Evolutionary conservation across 345 rosid genomes (phyloP).

Genomic region (Dipteronia sinensis): DNA sequence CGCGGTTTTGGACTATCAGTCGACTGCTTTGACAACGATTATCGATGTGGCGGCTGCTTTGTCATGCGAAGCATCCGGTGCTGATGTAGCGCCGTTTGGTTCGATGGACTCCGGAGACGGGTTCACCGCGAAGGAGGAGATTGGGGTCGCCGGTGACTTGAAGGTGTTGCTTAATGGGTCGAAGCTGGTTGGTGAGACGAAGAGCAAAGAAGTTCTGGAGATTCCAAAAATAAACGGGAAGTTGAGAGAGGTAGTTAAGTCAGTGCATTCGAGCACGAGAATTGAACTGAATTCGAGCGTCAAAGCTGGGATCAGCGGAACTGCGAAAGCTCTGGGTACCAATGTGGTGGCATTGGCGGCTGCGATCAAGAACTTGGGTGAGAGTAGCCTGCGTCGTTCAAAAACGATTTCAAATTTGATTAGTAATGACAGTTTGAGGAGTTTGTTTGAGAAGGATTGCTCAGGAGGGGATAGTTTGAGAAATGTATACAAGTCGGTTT

Average conservation of each 20-base stretch:
- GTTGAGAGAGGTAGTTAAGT: slow-evolving; percentile 59
- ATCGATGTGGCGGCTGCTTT: slow-evolving; percentile 66
- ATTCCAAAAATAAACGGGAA: slow-evolving; percentile 60
- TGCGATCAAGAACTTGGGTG: slow-evolving; percentile 50
- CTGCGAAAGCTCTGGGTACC: slow-evolving; percentile 30
- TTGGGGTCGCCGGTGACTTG: slow-evolving; percentile 70
- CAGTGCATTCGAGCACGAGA: slow-evolving; percentile 54
- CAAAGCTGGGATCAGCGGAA: slow-evolving; percentile 36
- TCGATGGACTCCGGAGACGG: slow-evolving; percentile 72
- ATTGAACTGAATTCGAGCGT: slow-evolving; percentile 53
- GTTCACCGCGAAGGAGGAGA: slow-evolving; percentile 58
- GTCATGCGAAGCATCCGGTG: slow-evolving; percentile 71
- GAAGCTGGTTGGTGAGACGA: slow-evolving; percentile 49
- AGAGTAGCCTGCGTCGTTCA: slow-evolving; percentile 51
- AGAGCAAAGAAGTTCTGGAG: slow-evolving; percentile 41
- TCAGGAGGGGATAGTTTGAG: slow-evolving; percentile 28
- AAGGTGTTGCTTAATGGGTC: slow-evolving; percentile 75
- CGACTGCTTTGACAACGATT: slow-evolving; percentile 48
- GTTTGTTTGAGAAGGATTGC: slow-evolving; percentile 33
- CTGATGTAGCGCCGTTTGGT: slow-evolving; percentile 50
- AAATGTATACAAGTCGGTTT: slow-evolving; percentile 34
- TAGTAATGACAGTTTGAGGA: slow-evolving; percentile 32
- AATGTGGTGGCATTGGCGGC: slow-evolving; percentile 42
- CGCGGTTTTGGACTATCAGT: slow-evolving; percentile 57
- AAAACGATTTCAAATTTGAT: slow-evolving; percentile 37